Base-by-base conservation (phyloP, 805 yeast genomes). In the Pichia membranifaciens region DNA sequence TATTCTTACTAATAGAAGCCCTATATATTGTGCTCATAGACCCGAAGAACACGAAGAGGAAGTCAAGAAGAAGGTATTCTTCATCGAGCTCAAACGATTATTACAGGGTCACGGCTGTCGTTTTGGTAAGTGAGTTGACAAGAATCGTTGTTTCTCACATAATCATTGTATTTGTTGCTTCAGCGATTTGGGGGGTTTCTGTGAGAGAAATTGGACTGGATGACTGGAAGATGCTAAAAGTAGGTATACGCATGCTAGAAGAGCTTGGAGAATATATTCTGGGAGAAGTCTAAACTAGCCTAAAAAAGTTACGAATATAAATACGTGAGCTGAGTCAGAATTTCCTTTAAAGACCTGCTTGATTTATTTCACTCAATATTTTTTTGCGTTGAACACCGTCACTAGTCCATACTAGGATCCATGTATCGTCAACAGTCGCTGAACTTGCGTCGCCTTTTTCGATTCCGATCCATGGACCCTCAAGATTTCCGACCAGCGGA, bases 391-490 rank as follows among this genome's bases (percentile, higher is more conserved):
- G 17, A 12, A 64, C 56, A 16, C 69, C 69, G 48, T 66, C 66
- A 13, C 49, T 53, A 47, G 75, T 72, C 8, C 77, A 79, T 55
- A 75, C 68, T 17, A 78, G 43, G 20, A 47, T 68, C 50, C 50
- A 47, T 28, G 39, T 35, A 43, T 47, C 50, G 22, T 16, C 18
- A 36, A 18, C 20, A 23, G 21, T 23, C 18, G 17, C 28, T 37
- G 31, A 17, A 32, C 33, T 29, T 34, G 75, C 69, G 50, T 75
- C 74, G 25, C 71, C 72, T 1, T 79, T 79, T 51, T 83, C 88
- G 15, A 82, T 69, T 1, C 83, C 84, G 31, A 90, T 70, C 78
- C 95, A 78, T 0, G 98, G 96, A 0, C 95, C 95, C 54, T 88
- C 96, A 39, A 91, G 66, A 5, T 78, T 76, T 43, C 75, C 77